phyloP scores from a whole-genome alignment of 345 rosid species.

The thale cress (Arabidopsis thaliana) region TAIR10.1 NC_003071.7:14436001-14436500 shows the following conservation, averaged over 20 bases:
- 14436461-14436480: not conserved
- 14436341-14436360: not conserved
- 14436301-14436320: slow-evolving; percentile 26
- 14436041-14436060: slow-evolving; percentile 29
- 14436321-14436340: not conserved
- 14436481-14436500: not conserved
- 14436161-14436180: slow-evolving; percentile 5
- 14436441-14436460: not conserved
- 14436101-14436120: not conserved
- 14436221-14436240: slow-evolving; percentile 7
- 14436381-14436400: not conserved
- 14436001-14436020: slow-evolving; percentile 40
- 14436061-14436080: slow-evolving; percentile 37
- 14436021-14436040: slow-evolving; percentile 40
- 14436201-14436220: slow-evolving; percentile 18
- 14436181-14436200: slow-evolving; percentile 36
- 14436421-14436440: not conserved
- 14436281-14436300: not conserved
- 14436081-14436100: slow-evolving; percentile 15
- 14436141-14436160: not conserved
- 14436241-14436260: slow-evolving; percentile 32
- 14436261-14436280: slow-evolving; percentile 21
- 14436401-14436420: too few relatives aligned
- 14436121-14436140: slow-evolving; percentile 23
- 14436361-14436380: not conserved